Evolutionary conservation across 2,329 filamentous ascomycete genomes (phyloP), one percentile per base, ranked within the genome.

Genomic region (Aciculosporium take): DNA sequence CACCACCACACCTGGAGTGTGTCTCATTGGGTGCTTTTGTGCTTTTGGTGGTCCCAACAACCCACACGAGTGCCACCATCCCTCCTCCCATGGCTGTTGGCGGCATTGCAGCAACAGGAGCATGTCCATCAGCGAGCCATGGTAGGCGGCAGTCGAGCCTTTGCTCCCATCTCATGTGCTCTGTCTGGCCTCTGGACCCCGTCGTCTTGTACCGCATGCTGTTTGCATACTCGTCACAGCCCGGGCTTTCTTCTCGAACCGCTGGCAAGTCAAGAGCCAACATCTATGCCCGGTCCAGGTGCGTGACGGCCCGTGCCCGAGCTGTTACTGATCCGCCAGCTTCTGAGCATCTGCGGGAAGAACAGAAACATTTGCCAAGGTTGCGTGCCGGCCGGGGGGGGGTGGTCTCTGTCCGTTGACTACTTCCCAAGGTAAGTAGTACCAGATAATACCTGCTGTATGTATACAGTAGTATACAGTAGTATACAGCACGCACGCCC

Each of bases 341-440:
- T 30, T 20, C 30, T 30, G 39, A 32, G 8, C 17, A 18, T 39
- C 47, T 38, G 43, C 48, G 48, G 50, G 49, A 48, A 46, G 43
- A 45, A 46, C 40, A 50, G 45, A 51, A 48, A 51, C 50, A 52
- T 45, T 41, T 37, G 20, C 20, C 37, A 39, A 13, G 37, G 37
- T 41, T 32, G 37, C 29, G 41, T 37, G 45, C 44, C 46, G 34
- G 37, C 46, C 46, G 49, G 42, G 49, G 44, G 45, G 46, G 38
- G 17, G 25, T 29, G 44, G 32, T 30, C 27, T 41, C 33, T 40
- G 24, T 29, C 34, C 17, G 28, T 35, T 28, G 20, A 35, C 36
- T 39, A n/a, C n/a, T n/a, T n/a, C n/a, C n/a, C n/a, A n/a, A n/a
- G n/a, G n/a, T n/a, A n/a, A n/a, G n/a, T n/a, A n/a, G n/a, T n/a